phyloP scores from a whole-genome alignment of 75 land plant genomes.

The Selaginella tamariscina region DNA sequence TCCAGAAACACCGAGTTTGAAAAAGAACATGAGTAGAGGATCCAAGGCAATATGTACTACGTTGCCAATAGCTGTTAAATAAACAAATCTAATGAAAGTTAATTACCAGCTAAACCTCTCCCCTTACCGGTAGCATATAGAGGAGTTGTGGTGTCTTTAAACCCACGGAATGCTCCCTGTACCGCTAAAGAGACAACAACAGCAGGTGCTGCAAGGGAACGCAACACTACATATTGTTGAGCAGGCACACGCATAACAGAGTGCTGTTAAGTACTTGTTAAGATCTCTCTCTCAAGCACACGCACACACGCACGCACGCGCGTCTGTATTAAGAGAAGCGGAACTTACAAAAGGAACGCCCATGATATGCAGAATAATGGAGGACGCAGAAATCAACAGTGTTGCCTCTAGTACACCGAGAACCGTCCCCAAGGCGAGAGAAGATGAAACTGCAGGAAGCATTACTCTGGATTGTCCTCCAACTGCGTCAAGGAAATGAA shows the following conservation, averaged over 20 bases:
- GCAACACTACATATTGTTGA: not conserved
- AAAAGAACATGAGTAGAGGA: conserved; percentile 63
- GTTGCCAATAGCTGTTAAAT: conserved; percentile 55
- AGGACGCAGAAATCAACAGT: too few relatives aligned
- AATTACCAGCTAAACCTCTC: not conserved
- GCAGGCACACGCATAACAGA: not conserved
- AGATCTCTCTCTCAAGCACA: too few relatives aligned
- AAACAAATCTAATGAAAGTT: not conserved
- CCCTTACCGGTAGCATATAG: conserved; percentile 5
- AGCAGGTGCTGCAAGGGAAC: conserved; percentile 1
- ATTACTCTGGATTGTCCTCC: too few relatives aligned
- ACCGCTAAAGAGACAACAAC: conserved; percentile 5
- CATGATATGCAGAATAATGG: too few relatives aligned
- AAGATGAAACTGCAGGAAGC: too few relatives aligned
- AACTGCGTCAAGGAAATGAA: too few relatives aligned
- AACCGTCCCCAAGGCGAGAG: too few relatives aligned
- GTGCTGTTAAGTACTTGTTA: too few relatives aligned
- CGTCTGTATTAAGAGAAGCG: too few relatives aligned
- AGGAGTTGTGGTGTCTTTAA: conserved; percentile 6
- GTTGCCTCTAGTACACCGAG: too few relatives aligned
- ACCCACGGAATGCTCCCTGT: conserved; percentile 8
- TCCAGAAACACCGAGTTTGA: conserved; percentile 65
- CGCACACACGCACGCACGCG: too few relatives aligned
- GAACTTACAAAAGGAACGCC: too few relatives aligned
- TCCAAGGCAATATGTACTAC: conserved; percentile 62